phyloP scores from a whole-genome alignment of 2,329 filamentous ascomycete species.

The Nectriaceae sp. region DNA sequence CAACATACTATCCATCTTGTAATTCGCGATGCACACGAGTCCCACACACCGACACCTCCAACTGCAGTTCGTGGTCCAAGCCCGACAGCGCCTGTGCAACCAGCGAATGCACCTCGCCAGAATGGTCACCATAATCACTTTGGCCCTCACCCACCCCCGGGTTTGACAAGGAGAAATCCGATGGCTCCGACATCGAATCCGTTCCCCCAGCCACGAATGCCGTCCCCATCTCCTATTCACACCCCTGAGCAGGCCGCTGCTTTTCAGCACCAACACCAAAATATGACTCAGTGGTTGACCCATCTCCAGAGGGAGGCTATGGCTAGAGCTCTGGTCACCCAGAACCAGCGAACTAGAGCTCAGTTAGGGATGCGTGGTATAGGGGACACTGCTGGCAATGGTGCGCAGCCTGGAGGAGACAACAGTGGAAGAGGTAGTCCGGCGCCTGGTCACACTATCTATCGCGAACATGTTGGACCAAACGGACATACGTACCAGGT shows the following conservation, averaged over 20 bases:
- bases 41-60: conserved; percentile 28
- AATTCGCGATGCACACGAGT: conserved; percentile 42
- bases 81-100: conserved; percentile 24
- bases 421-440: conserved; percentile 35
- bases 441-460: conserved; percentile 32
- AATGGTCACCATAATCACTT: conserved; percentile 21
- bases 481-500: conserved; percentile 38
- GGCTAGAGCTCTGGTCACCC: conserved; percentile 42
- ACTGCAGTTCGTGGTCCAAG: conserved; percentile 28
- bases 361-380: conserved; percentile 43
- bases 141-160: conserved; percentile 31
- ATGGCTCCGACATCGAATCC: conserved; percentile 28
- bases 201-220: conserved; percentile 32
- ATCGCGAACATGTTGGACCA: conserved; percentile 35
- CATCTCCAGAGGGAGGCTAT: conserved; percentile 50
- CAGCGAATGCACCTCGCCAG: conserved; percentile 24
- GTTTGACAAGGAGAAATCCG: conserved; percentile 31
- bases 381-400: conserved; percentile 33
- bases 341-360: conserved; percentile 45
- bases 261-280: conserved; percentile 43
- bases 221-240: conserved; percentile 32
- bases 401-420: conserved; percentile 23
- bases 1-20: conserved; percentile 57
- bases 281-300: conserved; percentile 47
- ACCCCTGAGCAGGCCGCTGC: conserved; percentile 32